These are phyloP conservation scores for Eutrema heterophyllum DNA, from an alignment of 345 rosid genomes.

Conservation along the genomic window DNA sequence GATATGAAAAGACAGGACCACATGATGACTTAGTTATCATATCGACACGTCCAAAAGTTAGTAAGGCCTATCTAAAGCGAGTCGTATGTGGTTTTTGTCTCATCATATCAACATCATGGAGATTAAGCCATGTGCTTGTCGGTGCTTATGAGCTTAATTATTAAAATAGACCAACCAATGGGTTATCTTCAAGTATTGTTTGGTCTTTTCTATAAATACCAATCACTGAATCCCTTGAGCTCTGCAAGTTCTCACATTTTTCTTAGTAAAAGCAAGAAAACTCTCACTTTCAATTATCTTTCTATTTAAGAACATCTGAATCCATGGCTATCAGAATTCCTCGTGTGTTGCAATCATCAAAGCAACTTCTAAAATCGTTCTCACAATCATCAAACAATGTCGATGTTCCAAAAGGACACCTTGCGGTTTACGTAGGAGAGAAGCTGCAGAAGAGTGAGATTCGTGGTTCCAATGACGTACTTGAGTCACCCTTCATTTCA, in stretches of 20 bases:
- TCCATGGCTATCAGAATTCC: not conserved
- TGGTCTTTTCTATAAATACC: not conserved
- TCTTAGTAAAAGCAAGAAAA: not conserved
- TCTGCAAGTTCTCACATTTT: not conserved
- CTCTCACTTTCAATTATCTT: not conserved
- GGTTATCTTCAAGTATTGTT: not conserved
- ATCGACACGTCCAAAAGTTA: not conserved
- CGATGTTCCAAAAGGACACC: slow-evolving; percentile 27
- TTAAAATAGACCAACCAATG: not conserved
- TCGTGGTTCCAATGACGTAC: slow-evolving; percentile 38
- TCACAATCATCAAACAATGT: not conserved
- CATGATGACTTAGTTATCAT: not conserved
- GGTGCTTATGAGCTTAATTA: not conserved
- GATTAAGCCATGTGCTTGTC: not conserved
- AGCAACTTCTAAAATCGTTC: not conserved
- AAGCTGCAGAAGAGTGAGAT: slow-evolving; percentile 30
- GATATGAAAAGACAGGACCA: slow-evolving; percentile 10
- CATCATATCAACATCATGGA: not conserved
- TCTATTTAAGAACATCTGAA: not conserved
- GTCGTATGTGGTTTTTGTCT: not conserved
- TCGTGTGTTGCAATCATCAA: slow-evolving; percentile 13
- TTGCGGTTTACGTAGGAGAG: slow-evolving; percentile 46
- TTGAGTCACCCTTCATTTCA: slow-evolving; percentile 40
- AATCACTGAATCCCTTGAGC: not conserved
- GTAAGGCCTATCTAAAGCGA: not conserved